Evolutionary conservation across 805 yeast species (phyloP).

Genomic region (Teunomyces lycoperdinae): DNA sequence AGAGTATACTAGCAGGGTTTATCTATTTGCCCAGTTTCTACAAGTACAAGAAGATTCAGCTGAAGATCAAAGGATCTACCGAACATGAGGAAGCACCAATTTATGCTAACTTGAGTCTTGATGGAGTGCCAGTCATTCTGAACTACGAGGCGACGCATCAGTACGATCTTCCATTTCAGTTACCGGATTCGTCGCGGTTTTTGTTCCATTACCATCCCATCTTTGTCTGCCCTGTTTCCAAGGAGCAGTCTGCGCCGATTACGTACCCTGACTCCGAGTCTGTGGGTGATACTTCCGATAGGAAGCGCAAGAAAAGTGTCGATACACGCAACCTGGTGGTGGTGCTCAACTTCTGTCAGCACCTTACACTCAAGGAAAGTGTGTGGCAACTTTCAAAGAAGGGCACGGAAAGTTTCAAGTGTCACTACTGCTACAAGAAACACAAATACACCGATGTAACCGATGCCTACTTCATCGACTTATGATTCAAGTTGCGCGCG

Average conservation of each 20-base stretch:
- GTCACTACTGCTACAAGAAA: slow-evolving; percentile 46
- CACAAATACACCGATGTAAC: slow-evolving; percentile 38
- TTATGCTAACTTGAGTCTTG: slow-evolving; percentile 3
- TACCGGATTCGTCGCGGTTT: slow-evolving; percentile 38
- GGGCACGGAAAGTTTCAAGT: slow-evolving; percentile 40
- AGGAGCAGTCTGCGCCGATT: slow-evolving; percentile 41
- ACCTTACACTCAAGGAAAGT: slow-evolving; percentile 42
- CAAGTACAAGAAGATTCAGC: slow-evolving; percentile 38
- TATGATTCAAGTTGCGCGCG: slow-evolving; percentile 8
- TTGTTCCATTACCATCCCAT: slow-evolving; percentile 43
- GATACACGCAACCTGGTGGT: slow-evolving; percentile 23
- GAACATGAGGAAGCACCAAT: slow-evolving; percentile 10
- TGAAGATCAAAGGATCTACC: background rate
- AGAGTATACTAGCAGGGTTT: slow-evolving; percentile 37
- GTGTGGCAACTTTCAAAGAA: slow-evolving; percentile 38
- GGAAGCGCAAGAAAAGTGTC: slow-evolving; percentile 17
- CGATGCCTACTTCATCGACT: slow-evolving; percentile 42
- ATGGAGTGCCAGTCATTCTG: background rate
- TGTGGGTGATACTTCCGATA: background rate
- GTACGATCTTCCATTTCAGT: slow-evolving; percentile 40
- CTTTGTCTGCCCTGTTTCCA: slow-evolving; percentile 45
- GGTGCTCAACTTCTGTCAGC: slow-evolving; percentile 39
- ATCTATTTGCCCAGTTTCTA: slow-evolving; percentile 42
- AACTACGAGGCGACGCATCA: slow-evolving; percentile 12
- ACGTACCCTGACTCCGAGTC: slow-evolving; percentile 8